Evolutionary conservation across 2,329 filamentous ascomycete genomes (phyloP), one percentile per base, ranked within the genome.

Genomic region (Tolypocladium tropicale): DNA sequence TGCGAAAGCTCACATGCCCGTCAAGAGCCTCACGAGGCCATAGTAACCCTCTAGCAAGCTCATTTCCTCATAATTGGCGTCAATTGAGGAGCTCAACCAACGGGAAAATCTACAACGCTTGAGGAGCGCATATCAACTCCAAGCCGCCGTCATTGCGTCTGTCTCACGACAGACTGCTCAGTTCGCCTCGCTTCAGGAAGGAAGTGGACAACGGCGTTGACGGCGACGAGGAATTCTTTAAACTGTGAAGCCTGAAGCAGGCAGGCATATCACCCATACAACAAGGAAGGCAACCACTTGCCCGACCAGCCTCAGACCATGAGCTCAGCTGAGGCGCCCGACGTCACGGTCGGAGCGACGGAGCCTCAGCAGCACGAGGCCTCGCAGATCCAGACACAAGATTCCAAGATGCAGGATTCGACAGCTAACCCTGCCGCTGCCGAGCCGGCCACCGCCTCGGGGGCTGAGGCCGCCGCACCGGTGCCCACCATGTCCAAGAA

Each of bases 401-500:
- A 21, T 12, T 1, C 5, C 4, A 14, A 32, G 28, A 32, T 18
- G 10, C 28, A 6, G 5, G 46, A 33, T 14, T 18, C 5, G 6
- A 28, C 21, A 7, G n/a, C 12, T 12, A 23, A 53, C 10, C 50
- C 60, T 2, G 41, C 53, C 52, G 32, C 25, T 25, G 46, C 57
- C 4, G 50, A 51, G 49, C 34, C 46, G 23, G 16, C 52, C 37
- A 37, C 50, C 6, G n/a, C 51, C 10, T 16, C 54, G 12, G 12
- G 53, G 14, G 14, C 60, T 46, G 53, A 53, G 23, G 36, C 60
- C 37, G 56, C 51, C 39, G 56, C 64, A 23, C 48, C 51, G 6
- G 43, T 57, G 3, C 60, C 63, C 2, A 62, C 63, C 25, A 60
- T 96, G 53, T 96, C 93, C 21, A 97, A 97, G 67, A 95, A 86